Evolutionary conservation across 179 eudicot genomes (phyloP), one percentile per base, ranked within the genome.

Genomic region (Beta corolliflora): DNA sequence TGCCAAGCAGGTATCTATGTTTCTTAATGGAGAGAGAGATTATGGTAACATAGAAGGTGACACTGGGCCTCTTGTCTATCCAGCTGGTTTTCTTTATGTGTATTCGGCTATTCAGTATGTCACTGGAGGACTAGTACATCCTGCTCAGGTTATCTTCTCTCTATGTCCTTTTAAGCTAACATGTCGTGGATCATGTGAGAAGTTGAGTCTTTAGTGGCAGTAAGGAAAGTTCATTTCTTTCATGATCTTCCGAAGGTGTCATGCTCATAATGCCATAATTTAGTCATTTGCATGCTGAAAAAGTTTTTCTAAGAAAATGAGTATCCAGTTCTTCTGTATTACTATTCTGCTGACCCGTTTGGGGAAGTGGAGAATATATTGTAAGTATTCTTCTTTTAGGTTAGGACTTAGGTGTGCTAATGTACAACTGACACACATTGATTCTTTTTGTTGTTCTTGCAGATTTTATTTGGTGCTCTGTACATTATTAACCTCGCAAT

Each of bases 1-100:
- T 83, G 56, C 31, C 23, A 52, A 83, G 66, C 80, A 95, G 98
- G 98, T 93, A 31, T 84, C 77, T 79, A 94, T 96, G 53, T 95
- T 95, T 85, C 87, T 93, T 54, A 90, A 79, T 77, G 99, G 99
- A 55, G 99, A 94, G 82, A 91, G 97, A 84, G 92, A 95, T 87
- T 95, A 94, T 84, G 85, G 87, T 75, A 95, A 94, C 73, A 86
- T 95, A 82, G 83, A 90, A 88, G 99, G 99, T 18, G 99, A 95
- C 78, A 95, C 99, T 3, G 99, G 99, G 73, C 99, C 99, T 48
- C 84, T 95, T 74, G 99, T 95, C 18, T 95, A 95, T 84, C 99
- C 99, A 9, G 98, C 99, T 80, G 99, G 99, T 14, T 95, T 95
- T 91, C 89, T 95, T 16, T 94, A 95, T 82, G 86, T 92, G 13